Evolutionary conservation across 495 filamentous ascomycete species (phyloP), one percentile per base, ranked within the genome.

Genomic region (Aspergillus leporis): DNA sequence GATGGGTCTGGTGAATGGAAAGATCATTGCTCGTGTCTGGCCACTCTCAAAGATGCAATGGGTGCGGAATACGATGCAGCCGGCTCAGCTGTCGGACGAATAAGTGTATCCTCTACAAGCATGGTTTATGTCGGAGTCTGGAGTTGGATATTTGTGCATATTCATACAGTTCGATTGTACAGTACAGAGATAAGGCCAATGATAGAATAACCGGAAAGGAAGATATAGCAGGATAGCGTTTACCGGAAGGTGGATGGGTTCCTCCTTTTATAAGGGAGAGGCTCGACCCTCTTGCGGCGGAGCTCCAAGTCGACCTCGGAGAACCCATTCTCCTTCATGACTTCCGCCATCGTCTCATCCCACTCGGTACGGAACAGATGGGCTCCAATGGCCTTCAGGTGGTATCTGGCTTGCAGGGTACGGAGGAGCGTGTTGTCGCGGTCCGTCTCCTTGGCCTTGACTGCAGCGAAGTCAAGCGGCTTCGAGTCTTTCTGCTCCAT

Each of bases 281-380:
- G 75, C 71, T 88, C 83, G 54, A 82, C 70, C 68, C 78, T 89
- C 78, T 88, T 87, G 70, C 85, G 82, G 76, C 85, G 89, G 70
- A 94, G 92, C 78, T 96, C 90, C 55, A 96, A 68, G 66, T 97
- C 88, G 56, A 87, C 86, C 19, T 90, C 89, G 38, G 83, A 79
- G 53, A 93, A 78, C 53, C 85, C 86, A 58, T 90, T 85, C 69
- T 87, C 76, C 70, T 84, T 76, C 93, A 99, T 97, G 56, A 99
- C 90, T 38, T 79, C 86, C 58, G 82, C 85, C 36, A 89, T 99
- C 54, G 83, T 81, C 41, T 91, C 89, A 70, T 99, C 94, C 91
- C 92, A 99, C 59, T 87, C 72, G 61, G 83, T 87, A 60, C 94
- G 86, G 85, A 97, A 99, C 65, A 99, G 74, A 69, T 83, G 86